Conservation (phyloP, 345 rosid genomes). For the Durio zibethinus region DNA sequence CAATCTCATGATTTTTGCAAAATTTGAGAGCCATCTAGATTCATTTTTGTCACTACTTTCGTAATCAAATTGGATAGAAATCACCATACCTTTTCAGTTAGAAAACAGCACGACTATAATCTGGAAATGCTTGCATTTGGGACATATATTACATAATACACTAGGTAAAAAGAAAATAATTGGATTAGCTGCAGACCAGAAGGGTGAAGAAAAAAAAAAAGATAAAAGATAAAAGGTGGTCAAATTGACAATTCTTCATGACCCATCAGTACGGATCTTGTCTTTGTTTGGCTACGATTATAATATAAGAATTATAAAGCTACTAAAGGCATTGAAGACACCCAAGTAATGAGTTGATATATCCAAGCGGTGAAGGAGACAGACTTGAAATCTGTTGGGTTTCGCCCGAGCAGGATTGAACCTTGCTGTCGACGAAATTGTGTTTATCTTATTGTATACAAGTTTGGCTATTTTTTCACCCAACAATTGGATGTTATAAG, state of each 20-base stretch:
- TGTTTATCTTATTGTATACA: not conserved
- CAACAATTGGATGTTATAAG: too few species aligned
- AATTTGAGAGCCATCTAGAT: too few species aligned
- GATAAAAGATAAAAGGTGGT: too few species aligned
- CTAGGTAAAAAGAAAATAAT: too few species aligned
- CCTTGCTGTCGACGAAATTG: slow-evolving; percentile 65
- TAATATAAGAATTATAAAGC: too few species aligned
- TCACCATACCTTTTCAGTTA: not conserved
- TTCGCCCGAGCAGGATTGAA: slow-evolving; percentile 87
- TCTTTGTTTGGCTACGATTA: too few species aligned
- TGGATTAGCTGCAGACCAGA: not conserved
- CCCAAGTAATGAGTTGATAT: slow-evolving; percentile 90
- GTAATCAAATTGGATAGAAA: not conserved
- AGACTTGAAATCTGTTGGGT: slow-evolving; percentile 95
- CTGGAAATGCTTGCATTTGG: too few species aligned
- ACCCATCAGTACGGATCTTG: too few species aligned
- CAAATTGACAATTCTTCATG: too few species aligned
- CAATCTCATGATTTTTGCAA: not conserved
- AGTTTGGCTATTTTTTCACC: too few species aligned
- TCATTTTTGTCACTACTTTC: not conserved
- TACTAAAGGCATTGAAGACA: too few species aligned
- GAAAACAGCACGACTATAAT: too few species aligned
- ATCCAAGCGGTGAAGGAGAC: slow-evolving; percentile 99
- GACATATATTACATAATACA: not conserved
- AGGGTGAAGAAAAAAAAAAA: not conserved